Percentiles rank a stretch among this genome's conserved stretches.
Evolutionary conservation across 1,139 yeast species (phyloP).

Genomic region (Hemisphaericaspora subhashii): DNA sequence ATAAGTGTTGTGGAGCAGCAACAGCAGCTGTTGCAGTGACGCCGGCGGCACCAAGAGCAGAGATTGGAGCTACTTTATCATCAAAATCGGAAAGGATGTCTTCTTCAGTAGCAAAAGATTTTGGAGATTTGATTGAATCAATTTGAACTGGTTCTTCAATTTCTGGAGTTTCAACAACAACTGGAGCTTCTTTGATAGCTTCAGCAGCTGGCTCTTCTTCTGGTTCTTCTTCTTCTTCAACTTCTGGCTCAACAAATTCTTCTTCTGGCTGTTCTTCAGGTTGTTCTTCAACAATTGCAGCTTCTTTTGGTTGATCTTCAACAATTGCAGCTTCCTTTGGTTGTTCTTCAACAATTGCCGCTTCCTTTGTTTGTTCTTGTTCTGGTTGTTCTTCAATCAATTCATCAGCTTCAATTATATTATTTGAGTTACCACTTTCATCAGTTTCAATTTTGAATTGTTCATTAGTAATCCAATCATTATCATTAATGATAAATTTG

Average conservation of each 20-base stretch:
- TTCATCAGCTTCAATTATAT: constrained; percentile 30
- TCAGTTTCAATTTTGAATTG: constrained; percentile 30
- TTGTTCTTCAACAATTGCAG: not conserved
- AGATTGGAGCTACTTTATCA: constrained; percentile 4
- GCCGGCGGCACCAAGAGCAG: too few species aligned
- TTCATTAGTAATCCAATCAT: constrained; percentile 32
- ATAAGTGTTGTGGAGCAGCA: constrained; percentile 7
- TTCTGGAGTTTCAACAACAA: constrained; percentile 2
- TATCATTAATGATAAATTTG: constrained; percentile 39
- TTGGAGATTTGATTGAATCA: constrained; percentile 11
- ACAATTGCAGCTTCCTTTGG: not conserved
- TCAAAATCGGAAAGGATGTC: constrained; percentile 13
- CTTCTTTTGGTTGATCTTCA: not conserved
- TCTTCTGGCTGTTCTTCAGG: constrained; percentile 3
- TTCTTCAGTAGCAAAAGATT: constrained; percentile 12
- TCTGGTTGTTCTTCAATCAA: constrained; percentile 17
- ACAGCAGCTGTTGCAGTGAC: too few species aligned
- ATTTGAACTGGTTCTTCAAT: constrained; percentile 6
- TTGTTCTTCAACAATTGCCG: constrained; percentile 4
- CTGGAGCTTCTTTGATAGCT: constrained; percentile 4
- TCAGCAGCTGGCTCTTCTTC: not conserved
- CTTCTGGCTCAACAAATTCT: not conserved
- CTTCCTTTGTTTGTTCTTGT: constrained; percentile 1
- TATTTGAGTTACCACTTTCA: constrained; percentile 40
- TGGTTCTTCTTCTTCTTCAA: constrained; percentile 1